Evolutionary conservation across 495 filamentous ascomycete genomes (phyloP).

Genomic region (Oidiodendron maius): DNA sequence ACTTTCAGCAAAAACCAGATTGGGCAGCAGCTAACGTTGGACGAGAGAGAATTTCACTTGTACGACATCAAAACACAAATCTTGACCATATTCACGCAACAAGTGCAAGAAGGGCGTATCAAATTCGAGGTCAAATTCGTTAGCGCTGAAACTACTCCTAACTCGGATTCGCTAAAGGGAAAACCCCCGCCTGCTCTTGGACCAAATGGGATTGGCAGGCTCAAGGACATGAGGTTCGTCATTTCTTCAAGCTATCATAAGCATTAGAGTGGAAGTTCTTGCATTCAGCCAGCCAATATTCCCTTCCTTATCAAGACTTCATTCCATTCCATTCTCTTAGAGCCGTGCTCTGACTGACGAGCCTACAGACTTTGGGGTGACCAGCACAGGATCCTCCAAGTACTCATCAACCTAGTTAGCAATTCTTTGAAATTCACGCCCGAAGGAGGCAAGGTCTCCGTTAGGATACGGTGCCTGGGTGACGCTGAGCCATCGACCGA

Average conservation of each 20-base stretch:
- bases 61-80: slow-evolving; percentile 76
- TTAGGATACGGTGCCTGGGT: slow-evolving; percentile 67
- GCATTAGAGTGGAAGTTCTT: too few species aligned
- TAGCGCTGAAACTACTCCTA: slow-evolving; percentile 33
- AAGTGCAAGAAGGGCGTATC: slow-evolving; percentile 72
- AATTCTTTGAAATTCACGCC: slow-evolving; percentile 94
- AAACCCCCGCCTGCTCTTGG: slow-evolving; percentile 36
- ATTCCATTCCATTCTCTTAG: neutral
- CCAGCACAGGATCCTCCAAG: slow-evolving; percentile 79
- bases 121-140: slow-evolving; percentile 64
- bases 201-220: slow-evolving; percentile 52
- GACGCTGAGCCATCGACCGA: slow-evolving; percentile 34
- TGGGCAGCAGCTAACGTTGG: slow-evolving; percentile 67
- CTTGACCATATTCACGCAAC: slow-evolving; percentile 80
- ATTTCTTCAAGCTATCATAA: neutral
- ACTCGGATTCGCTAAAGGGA: slow-evolving; percentile 6
- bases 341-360: slow-evolving; percentile 32
- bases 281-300: too few species aligned
- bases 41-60: slow-evolving; percentile 80
- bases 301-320: neutral
- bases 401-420: slow-evolving; percentile 88
- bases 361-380: slow-evolving; percentile 71
- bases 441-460: slow-evolving; percentile 51
- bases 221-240: slow-evolving; percentile 54
- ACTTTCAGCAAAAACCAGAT: slow-evolving; percentile 94